Conservation (phyloP, 495 filamentous ascomycete species). For the Neurospora sp. region DNA sequence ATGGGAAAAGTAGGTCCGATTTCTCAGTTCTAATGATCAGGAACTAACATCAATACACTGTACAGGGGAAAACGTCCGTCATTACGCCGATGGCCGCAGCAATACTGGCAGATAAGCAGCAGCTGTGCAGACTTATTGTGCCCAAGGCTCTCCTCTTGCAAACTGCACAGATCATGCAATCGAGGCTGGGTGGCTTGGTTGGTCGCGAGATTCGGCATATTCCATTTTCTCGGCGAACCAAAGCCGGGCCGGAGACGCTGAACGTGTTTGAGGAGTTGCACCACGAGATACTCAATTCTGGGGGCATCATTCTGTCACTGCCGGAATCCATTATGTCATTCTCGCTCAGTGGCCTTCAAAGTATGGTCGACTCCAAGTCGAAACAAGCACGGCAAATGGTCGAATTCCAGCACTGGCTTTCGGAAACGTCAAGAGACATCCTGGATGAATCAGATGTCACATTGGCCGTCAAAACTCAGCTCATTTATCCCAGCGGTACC, state of each 20-base stretch:
- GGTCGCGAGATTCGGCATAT: slow-evolving; percentile 1
- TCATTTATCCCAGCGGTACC: slow-evolving; percentile 40
- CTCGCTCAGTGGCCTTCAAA: neutral
- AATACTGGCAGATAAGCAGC: slow-evolving; percentile 31
- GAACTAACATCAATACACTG: neutral
- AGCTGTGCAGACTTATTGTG: neutral
- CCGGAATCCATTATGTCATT: slow-evolving; percentile 1
- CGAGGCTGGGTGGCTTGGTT: neutral
- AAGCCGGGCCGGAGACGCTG: neutral
- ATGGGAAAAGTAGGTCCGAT: neutral
- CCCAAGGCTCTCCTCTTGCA: slow-evolving; percentile 26
- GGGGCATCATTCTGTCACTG: neutral
- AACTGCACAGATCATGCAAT: slow-evolving; percentile 30
- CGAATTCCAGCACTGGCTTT: slow-evolving; percentile 38
- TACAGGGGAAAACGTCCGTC: neutral
- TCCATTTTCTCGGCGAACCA: slow-evolving; percentile 17
- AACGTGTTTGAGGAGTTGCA: slow-evolving; percentile 1
- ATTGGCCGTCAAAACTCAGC: slow-evolving; percentile 35
- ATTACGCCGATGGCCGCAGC: neutral
- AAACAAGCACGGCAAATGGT: slow-evolving; percentile 30
- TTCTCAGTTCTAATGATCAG: neutral
- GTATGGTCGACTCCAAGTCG: neutral
- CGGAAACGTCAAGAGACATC: slow-evolving; percentile 35
- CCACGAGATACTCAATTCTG: neutral
- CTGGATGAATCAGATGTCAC: slow-evolving; percentile 49